A percentile compares a stretch with the other conserved stretches of the same genome.
These are phyloP conservation scores for Trypethelium eluteriae DNA, from an alignment of 495 filamentous ascomycete species.

Conservation along the genomic window DNA sequence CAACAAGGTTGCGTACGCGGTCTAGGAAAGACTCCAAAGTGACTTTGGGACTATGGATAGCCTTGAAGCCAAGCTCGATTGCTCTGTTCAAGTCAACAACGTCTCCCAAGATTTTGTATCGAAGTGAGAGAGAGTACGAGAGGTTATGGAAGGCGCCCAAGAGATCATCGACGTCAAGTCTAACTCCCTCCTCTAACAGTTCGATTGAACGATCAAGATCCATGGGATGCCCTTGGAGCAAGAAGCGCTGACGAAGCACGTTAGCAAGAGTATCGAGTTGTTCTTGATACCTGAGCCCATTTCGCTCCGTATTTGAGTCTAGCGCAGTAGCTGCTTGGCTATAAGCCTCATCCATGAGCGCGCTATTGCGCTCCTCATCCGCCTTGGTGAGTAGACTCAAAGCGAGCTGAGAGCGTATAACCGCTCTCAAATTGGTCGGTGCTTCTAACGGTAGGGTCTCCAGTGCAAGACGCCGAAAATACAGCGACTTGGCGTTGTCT, in stretches of 20 bases:
- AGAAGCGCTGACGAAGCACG: not conserved
- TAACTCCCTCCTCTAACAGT: not conserved
- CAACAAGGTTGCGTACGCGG: not conserved
- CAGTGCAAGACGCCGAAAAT: not conserved
- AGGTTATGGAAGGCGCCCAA: not conserved
- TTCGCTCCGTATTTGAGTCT: not conserved
- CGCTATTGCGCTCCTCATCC: not conserved
- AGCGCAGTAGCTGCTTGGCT: not conserved
- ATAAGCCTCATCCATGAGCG: not conserved
- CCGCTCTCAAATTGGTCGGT: not conserved
- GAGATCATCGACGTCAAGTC: not conserved
- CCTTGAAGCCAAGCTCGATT: not conserved
- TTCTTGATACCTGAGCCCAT: not conserved
- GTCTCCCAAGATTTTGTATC: not conserved
- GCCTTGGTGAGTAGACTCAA: not conserved
- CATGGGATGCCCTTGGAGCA: not conserved
- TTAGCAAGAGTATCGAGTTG: not conserved
- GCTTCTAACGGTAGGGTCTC: not conserved
- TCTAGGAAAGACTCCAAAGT: not conserved
- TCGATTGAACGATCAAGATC: not conserved
- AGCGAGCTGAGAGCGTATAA: not conserved
- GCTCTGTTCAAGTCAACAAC: not conserved
- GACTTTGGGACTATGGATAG: not conserved
- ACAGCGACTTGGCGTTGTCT: not conserved
- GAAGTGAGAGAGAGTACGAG: not conserved